Evolutionary conservation across 1,284 basidiomycete genomes (phyloP), one percentile per base, ranked within the genome.

Genomic region (Leucoagaricus sp.): DNA sequence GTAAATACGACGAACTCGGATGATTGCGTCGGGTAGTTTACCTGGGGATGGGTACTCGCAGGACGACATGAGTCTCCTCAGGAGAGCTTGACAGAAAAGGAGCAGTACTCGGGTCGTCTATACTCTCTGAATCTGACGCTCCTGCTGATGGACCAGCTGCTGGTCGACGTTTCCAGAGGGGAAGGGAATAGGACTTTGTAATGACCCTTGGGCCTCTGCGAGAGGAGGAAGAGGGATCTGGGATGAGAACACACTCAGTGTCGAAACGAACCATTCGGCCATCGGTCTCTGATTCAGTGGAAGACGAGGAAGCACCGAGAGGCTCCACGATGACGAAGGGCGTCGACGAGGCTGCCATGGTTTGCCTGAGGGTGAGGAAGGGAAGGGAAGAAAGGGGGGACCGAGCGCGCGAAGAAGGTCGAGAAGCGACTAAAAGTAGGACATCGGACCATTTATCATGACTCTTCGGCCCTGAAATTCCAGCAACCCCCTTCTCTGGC

Each of bases 211-310:
- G 81, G 75, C 36, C 77, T 68, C 58, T 77, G 76, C 4, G 75
- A 70, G 57, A 65, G 49, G 15, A 40, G 4, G 26, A 67, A 4
- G 66, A 63, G 13, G 67, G 66, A 58, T 85, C 81, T 13, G 87
- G 87, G 55, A 89, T 89, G 59, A 89, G 78, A 4, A 86, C 72
- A 60, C 86, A 89, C 62, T 83, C 78, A 49, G 76, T 73, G 72
- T 88, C 81, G 69, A 89, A 89, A 54, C 86, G 79, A 9, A 89
- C 85, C n/a, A 76, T 67, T 51, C 76, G 71, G 58, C 51, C 55
- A 47, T 47, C 53, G 23, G 25, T 47, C 21, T 23, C 31, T 46
- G 41, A 36, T 23, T n/a, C 25, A 8, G 44, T 15, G 23, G 33
- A 2, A 46, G 53, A 40, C 40, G 19, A n/a, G 25, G 19, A 21